Evolutionary conservation across 2,329 filamentous ascomycete genomes (phyloP), one percentile per base, ranked within the genome.

Genomic region (Dothidotthia symphoricarpi): DNA sequence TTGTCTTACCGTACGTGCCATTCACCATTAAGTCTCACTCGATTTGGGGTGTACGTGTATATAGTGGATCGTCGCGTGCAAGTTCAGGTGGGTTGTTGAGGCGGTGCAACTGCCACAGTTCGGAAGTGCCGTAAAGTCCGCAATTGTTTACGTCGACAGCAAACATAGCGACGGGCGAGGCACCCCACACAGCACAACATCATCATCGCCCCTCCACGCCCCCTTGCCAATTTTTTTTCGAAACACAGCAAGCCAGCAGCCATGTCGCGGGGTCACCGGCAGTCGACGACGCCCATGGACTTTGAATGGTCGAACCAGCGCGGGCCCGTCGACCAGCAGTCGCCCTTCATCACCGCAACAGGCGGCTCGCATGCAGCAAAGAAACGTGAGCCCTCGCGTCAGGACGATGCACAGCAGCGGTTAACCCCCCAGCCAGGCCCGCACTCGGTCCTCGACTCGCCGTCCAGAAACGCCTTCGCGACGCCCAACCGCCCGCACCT

Each of bases 201-300:
- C n/a, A n/a, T n/a, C n/a, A n/a, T n/a, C n/a, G n/a, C n/a, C n/a
- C n/a, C n/a, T n/a, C n/a, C n/a, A n/a, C n/a, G n/a, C n/a, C n/a
- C n/a, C n/a, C n/a, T n/a, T n/a, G n/a, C n/a, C n/a, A n/a, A n/a
- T n/a, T n/a, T n/a, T n/a, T n/a, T n/a, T n/a, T n/a, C n/a, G n/a
- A n/a, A n/a, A n/a, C n/a, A n/a, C n/a, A n/a, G n/a, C n/a, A n/a
- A 11, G 14, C 24, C 24, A 31, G 32, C 24, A 47, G 47, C 15
- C 25, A 63, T 63, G 60, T 53, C 55, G 40, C 52, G 53, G 17
- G 39, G 39, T 24, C 57, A 60, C 30, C 68, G 70, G 34, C 59
- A 58, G 25, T 66, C 72, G 32, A 68, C 69, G 31, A 66, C 59
- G 54, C 73, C 72, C 37, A 78, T 78, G 75, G 75, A 78, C 59